Conservation (phyloP, 1,139 yeast genomes). For the Chernovozyma sophiae-reginae region DNA sequence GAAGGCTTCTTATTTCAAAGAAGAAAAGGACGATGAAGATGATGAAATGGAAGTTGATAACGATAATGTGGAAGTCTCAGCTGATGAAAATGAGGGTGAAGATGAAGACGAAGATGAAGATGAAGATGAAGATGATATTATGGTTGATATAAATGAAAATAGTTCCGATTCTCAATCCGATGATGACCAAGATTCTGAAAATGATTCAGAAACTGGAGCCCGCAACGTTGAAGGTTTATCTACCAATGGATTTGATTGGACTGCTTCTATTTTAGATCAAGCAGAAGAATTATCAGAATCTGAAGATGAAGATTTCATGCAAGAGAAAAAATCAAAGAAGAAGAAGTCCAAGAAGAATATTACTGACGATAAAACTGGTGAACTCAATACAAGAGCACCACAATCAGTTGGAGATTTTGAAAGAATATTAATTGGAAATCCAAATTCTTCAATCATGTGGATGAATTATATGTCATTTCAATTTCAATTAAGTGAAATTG, state of each 20-base stretch:
- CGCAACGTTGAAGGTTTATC: constrained; percentile 52
- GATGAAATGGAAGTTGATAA: constrained; percentile 30
- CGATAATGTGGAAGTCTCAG: constrained; percentile 21
- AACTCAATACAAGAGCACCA: constrained; percentile 79
- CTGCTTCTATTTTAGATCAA: constrained; percentile 82
- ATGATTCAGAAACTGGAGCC: constrained; percentile 16
- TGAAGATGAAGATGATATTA: constrained; percentile 24
- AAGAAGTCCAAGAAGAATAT: constrained; percentile 42
- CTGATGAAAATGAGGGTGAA: constrained; percentile 21
- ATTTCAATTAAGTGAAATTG: constrained; percentile 87
- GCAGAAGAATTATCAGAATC: constrained; percentile 54
- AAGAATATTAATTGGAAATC: constrained; percentile 83
- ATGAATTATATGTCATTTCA: constrained; percentile 99
- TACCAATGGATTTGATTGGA: constrained; percentile 89
- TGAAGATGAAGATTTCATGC: constrained; percentile 55
- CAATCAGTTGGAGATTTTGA: constrained; percentile 91
- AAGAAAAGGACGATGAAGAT: constrained; percentile 29
- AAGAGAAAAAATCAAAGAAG: constrained; percentile 41
- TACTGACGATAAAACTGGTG: constrained; percentile 78
- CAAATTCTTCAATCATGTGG: constrained; percentile 92
- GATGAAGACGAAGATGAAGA: constrained; percentile 20
- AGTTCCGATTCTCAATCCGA: constrained; percentile 19
- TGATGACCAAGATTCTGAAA: constrained; percentile 19
- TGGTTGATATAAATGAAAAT: constrained; percentile 15
- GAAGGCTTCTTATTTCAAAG: constrained; percentile 85